These are phyloP conservation scores for Gautieria morchelliformis DNA, from an alignment of 768 basidiomycete genomes.

Conservation along the genomic window DNA sequence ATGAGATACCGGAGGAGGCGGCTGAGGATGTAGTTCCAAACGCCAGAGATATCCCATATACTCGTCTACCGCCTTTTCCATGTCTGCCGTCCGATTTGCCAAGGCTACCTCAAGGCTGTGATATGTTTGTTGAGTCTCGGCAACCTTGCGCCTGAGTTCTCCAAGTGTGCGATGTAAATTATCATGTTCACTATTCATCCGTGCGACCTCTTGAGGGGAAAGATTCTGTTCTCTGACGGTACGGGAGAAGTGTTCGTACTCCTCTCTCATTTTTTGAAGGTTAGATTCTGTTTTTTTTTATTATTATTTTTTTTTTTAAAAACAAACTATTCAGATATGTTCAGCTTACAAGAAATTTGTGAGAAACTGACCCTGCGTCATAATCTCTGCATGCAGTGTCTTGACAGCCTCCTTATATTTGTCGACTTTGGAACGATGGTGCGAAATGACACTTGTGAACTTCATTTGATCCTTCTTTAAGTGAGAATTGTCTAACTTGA, in stretches of 20 bases:
- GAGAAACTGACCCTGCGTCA: slow-evolving; percentile 37
- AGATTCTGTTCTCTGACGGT: slow-evolving; percentile 84
- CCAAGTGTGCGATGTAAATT: slow-evolving; percentile 61
- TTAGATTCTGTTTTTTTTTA: slow-evolving; percentile 38
- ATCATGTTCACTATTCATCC: slow-evolving; percentile 88
- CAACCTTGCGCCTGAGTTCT: slow-evolving; percentile 66
- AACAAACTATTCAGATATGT: neutral
- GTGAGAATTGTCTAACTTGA: slow-evolving; percentile 51
- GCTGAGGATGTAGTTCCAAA: slow-evolving; percentile 69
- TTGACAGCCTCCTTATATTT: slow-evolving; percentile 22
- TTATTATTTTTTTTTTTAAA: slow-evolving; percentile 31
- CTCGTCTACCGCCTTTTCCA: slow-evolving; percentile 73
- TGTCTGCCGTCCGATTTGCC: slow-evolving; percentile 65
- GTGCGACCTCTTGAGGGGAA: slow-evolving; percentile 80
- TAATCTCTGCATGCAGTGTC: slow-evolving; percentile 60
- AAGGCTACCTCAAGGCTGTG: slow-evolving; percentile 80
- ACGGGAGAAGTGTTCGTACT: slow-evolving; percentile 51
- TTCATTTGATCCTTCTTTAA: slow-evolving; percentile 70
- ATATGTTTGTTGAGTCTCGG: slow-evolving; percentile 60
- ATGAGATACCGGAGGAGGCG: slow-evolving; percentile 59
- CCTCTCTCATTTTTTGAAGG: slow-evolving; percentile 52
- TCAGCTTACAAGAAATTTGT: neutral
- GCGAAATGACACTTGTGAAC: slow-evolving; percentile 63
- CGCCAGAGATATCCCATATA: slow-evolving; percentile 70
- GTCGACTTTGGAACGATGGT: slow-evolving; percentile 29